Base-by-base conservation (phyloP, 805 yeast species). In the Starmerella sirachaensis region DNA sequence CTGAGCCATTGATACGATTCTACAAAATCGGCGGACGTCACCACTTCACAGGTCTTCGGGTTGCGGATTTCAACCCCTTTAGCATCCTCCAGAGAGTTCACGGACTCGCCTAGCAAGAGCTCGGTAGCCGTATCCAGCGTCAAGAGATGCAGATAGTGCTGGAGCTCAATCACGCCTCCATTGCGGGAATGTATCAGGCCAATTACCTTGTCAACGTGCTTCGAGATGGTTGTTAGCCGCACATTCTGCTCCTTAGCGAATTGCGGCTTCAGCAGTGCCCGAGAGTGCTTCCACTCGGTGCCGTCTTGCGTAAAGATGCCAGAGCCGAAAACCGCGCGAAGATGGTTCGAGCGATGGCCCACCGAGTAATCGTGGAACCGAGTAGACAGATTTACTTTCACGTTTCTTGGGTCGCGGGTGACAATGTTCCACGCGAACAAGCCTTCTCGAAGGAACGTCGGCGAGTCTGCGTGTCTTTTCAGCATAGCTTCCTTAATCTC, bases 221-320 rank as follows among this genome's bases (percentile, higher is more conserved):
- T 33, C 13, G 49, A 46, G 13, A 59, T 37, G 33, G 42, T 35
- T 9, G 42, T 44, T 1, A 57, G 45, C 18, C 53, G 56, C n/a
- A 53, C 43, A n/a, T 58, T 52, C 47, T 57, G 60, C 26, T 52
- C 54, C 2, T 56, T 43, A 26, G 50, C 33, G 43, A 59, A 59
- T 42, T 57, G 60, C 5, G 63, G 63, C 26, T 61, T 49, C 29
- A 59, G 48, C 50, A 59, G 37, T 5, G 57, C 53, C 13, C 63
- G 46, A n/a, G 61, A 54, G 35, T 59, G 62, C 31, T 53, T 50
- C 63, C 63, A 59, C 23, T 52, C 55, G 28, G 48, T 49, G 19
- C 60, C 60, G 28, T 52, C 52, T 17, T 55, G 47, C 5, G 61
- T 58, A 46, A 59, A 59, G 30, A 59, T 58, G 3, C 63, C 63